Evolutionary conservation across 1,139 yeast species (phyloP), one percentile per base, ranked within the genome.

Genomic region (Pichia sp.): DNA sequence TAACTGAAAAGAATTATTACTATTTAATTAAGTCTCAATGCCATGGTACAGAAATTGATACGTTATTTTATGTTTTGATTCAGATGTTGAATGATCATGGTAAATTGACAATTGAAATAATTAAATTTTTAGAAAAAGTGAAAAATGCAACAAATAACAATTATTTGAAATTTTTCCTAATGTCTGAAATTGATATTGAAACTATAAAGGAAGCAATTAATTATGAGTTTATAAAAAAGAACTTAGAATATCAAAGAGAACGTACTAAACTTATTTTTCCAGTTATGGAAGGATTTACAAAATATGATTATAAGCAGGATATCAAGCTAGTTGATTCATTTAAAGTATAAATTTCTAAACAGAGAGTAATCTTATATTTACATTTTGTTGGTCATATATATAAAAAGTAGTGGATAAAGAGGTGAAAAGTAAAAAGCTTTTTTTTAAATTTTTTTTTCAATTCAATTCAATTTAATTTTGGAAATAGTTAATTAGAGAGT

Each of bases 1-100:
- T 56, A 12, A 28, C 48, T 2, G 30, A 41, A 4, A 29, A 41
- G 3, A 55, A 56, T 30, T 51, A 49, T 28, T 34, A 40, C 12
- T 37, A 46, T 20, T 30, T 57, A 12, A 6, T 58, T 44, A 48
- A 33, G 34, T 40, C 50, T 5, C 57, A 58, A 41, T 42, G 51
- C 4, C 37, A 30, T 28, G 63, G 63, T 2, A 40, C 32, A 5
- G 61, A 58, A 37, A 50, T 49, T 34, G 60, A 56, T 30, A 53
- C 58, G 3, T 20, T 58, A 1, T 55, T 48, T 30, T 35, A 51
- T n/a, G 16, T 56, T 9, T 37, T 55, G 7, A 26, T 48, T 1
- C 23, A 49, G 8, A 27, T 43, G 6, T 10, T 56, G 12, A 34
- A 45, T 10, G 39, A 39, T 1, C 39, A 48, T 30, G 43, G 46